These are phyloP conservation scores for Cyberlindnera xishuangbannaensis DNA, from an alignment of 805 yeast genomes.

Conservation along the genomic window DNA sequence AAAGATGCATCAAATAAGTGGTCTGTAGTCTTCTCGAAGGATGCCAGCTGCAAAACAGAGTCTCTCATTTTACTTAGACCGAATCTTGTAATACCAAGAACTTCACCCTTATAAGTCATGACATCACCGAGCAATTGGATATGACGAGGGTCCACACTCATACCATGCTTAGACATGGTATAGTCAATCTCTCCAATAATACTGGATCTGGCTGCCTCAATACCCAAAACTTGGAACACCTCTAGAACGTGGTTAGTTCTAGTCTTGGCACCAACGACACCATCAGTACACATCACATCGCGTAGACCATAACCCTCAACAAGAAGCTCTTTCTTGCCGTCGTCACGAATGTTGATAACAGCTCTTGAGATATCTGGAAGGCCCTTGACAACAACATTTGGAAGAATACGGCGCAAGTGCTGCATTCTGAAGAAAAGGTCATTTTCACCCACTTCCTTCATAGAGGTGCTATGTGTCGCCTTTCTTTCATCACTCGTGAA, in stretches of 20 bases:
- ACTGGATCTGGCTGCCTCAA: slow-evolving; percentile 94
- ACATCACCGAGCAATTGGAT: slow-evolving; percentile 96
- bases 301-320: slow-evolving; percentile 98
- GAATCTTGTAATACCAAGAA: slow-evolving; percentile 94
- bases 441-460: slow-evolving; percentile 33
- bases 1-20: slow-evolving; percentile 97
- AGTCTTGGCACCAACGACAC: slow-evolving; percentile 85
- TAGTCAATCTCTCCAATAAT: slow-evolving; percentile 92
- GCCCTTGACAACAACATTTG: slow-evolving; percentile 89
- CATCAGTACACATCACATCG: slow-evolving; percentile 96
- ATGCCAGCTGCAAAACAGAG: slow-evolving; percentile 92
- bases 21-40: slow-evolving; percentile 97
- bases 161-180: slow-evolving; percentile 98
- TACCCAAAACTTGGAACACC: slow-evolving; percentile 84
- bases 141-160: slow-evolving; percentile 99
- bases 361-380: slow-evolving; percentile 89
- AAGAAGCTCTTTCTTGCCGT: slow-evolving; percentile 79
- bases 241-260: slow-evolving; percentile 90
- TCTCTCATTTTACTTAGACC: slow-evolving; percentile 99
- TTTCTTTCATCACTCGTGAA: slow-evolving; percentile 35
- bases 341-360: slow-evolving; percentile 87
- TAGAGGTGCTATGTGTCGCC: slow-evolving; percentile 37
- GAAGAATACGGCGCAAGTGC: slow-evolving; percentile 77
- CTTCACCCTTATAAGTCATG: slow-evolving; percentile 98
- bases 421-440: slow-evolving; percentile 85